Conservation (phyloP, 345 rosid species). For the Corchorus olitorius region DNA sequence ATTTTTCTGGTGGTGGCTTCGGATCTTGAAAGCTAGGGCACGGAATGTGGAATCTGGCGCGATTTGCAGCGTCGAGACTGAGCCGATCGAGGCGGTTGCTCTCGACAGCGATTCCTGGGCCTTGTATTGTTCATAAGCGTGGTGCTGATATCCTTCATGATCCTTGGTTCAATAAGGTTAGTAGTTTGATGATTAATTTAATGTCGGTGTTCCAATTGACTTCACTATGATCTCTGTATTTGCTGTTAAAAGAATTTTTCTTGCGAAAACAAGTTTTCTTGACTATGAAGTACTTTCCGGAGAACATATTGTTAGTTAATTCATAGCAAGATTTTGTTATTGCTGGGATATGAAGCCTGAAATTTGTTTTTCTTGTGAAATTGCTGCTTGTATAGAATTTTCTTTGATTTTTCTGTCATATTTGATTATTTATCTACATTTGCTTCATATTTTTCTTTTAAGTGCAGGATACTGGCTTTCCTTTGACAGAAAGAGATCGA, state of each 20-base stretch:
- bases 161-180: conserved; percentile 99
- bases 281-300: neutral
- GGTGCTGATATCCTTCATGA: conserved; percentile 98
- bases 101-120: conserved; percentile 84
- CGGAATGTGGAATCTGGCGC: conserved; percentile 67
- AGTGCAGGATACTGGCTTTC: conserved; percentile 93
- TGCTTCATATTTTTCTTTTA: neutral
- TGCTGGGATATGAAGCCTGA: neutral
- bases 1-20: conserved; percentile 13
- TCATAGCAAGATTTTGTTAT: neutral
- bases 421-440: neutral
- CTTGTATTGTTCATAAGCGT: conserved; percentile 93
- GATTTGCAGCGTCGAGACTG: conserved; percentile 43
- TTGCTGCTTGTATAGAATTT: neutral
- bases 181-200: neutral
- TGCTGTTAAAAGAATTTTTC: neutral
- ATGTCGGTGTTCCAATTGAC: neutral
- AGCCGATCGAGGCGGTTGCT: conserved; percentile 61
- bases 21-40: conserved; percentile 38
- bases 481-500: conserved; percentile 92
- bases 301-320: neutral
- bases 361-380: neutral
- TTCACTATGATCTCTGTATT: neutral
- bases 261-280: neutral
- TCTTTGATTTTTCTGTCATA: neutral